These are phyloP conservation scores for Rhododendron ferrugineum DNA, from an alignment of 148 eudicot genomes.

Conservation along the genomic window DNA sequence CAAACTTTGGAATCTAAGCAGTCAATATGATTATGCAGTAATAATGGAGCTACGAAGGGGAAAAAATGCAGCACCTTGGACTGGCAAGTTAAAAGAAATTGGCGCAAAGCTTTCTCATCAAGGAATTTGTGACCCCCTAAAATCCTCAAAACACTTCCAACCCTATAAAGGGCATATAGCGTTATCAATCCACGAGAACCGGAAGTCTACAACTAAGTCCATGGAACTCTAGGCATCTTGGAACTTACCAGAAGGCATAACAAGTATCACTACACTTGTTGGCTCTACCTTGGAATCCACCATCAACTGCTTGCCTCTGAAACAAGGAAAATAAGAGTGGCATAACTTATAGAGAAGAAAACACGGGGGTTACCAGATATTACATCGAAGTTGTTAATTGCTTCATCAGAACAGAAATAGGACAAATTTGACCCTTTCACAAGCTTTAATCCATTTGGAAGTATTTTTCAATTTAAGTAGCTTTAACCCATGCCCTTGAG, in stretches of 20 bases:
- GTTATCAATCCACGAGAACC: neutral
- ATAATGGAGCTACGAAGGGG: neutral
- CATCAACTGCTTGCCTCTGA: slow-evolving; percentile 83
- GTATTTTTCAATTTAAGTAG: neutral
- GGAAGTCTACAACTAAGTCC: neutral
- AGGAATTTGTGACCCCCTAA: slow-evolving; percentile 60
- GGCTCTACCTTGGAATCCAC: slow-evolving; percentile 81
- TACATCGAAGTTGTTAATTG: neutral
- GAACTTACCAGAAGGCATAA: slow-evolving; percentile 83
- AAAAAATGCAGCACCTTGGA: slow-evolving; percentile 47
- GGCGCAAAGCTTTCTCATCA: slow-evolving; percentile 41
- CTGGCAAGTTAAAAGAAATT: slow-evolving; percentile 67
- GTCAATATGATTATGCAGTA: neutral
- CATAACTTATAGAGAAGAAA: neutral
- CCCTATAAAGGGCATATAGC: slow-evolving; percentile 33
- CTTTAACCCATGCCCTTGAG: neutral
- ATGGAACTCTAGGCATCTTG: slow-evolving; percentile 4
- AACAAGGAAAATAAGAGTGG: slow-evolving; percentile 11
- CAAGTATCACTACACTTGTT: slow-evolving; percentile 86
- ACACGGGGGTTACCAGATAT: neutral
- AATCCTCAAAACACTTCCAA: slow-evolving; percentile 73
- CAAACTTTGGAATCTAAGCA: neutral
- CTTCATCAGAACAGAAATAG: neutral
- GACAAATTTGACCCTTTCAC: neutral
- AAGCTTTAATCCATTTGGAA: neutral